phyloP scores from a whole-genome alignment of 106 monocot genomes.

The Apostasia ramifera region DNA sequence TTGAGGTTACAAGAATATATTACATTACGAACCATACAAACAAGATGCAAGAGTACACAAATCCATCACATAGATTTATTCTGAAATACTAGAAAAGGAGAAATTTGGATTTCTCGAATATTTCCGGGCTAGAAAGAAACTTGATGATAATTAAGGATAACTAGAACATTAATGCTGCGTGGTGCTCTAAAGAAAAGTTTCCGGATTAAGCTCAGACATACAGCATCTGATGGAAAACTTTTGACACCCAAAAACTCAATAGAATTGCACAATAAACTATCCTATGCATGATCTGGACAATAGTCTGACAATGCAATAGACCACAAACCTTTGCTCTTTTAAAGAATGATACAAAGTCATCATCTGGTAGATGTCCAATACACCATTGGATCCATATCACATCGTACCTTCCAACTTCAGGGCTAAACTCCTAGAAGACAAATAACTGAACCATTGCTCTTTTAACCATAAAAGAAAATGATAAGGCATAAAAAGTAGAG shows the following conservation, averaged over 20 bases:
- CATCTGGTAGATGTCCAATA: conserved; percentile 91
- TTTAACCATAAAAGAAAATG: background rate
- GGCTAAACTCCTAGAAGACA: conserved; percentile 71
- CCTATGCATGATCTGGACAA: background rate
- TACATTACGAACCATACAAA: too few species aligned
- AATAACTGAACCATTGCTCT: background rate
- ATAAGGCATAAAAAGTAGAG: background rate
- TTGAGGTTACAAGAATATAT: too few species aligned
- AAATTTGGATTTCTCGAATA: too few species aligned
- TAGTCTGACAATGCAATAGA: background rate
- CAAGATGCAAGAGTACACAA: too few species aligned
- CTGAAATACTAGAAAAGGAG: too few species aligned
- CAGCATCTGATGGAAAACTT: background rate
- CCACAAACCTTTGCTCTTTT: conserved; percentile 78
- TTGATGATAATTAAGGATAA: too few species aligned
- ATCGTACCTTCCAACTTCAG: conserved; percentile 85
- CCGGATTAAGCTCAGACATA: background rate
- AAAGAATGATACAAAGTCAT: conserved; percentile 92
- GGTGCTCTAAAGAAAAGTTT: too few species aligned
- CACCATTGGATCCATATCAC: conserved; percentile 99
- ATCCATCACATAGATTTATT: too few species aligned
- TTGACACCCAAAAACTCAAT: too few species aligned
- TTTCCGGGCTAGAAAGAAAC: too few species aligned
- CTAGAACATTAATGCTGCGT: too few species aligned
- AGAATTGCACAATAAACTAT: background rate